phyloP scores from a whole-genome alignment of 208 protist species.

The Crithidia acanthocephali region DNA sequence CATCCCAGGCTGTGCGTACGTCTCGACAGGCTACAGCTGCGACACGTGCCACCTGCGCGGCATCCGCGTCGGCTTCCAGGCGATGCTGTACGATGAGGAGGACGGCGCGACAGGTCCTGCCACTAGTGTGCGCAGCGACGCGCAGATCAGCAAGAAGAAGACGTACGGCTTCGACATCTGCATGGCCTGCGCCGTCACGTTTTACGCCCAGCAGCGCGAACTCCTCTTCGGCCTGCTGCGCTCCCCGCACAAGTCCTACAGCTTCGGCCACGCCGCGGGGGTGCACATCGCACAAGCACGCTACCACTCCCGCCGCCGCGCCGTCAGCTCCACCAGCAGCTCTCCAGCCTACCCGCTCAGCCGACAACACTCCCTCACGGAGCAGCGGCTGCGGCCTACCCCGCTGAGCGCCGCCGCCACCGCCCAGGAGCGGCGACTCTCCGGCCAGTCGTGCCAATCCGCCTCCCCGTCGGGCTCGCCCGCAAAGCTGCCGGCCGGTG shows the following conservation, averaged over 20 bases:
- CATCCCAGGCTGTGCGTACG: constrained; percentile 42
- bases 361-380: constrained; percentile 2
- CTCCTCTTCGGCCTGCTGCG: constrained; percentile 26
- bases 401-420: neutral
- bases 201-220: constrained; percentile 39
- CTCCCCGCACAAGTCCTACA: constrained; percentile 32
- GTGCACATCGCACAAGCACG: constrained; percentile 35
- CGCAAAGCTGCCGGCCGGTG: neutral
- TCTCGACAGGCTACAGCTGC: constrained; percentile 47
- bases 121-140: constrained; percentile 44
- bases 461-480: neutral
- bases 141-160: constrained; percentile 34
- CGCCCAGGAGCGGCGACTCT: neutral
- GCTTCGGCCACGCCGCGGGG: constrained; percentile 36
- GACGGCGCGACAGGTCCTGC: neutral
- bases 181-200: constrained; percentile 64
- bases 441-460: constrained; percentile 1
- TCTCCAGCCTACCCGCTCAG: constrained; percentile 3
- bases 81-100: constrained; percentile 62
- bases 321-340: constrained; percentile 1
- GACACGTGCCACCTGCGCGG: constrained; percentile 54
- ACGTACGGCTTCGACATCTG: constrained; percentile 73
- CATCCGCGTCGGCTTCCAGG: constrained; percentile 54
- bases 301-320: constrained; percentile 8
- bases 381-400: neutral